Conservation (phyloP, 1,284 basidiomycete genomes). For the Austroboletus niveus region DNA sequence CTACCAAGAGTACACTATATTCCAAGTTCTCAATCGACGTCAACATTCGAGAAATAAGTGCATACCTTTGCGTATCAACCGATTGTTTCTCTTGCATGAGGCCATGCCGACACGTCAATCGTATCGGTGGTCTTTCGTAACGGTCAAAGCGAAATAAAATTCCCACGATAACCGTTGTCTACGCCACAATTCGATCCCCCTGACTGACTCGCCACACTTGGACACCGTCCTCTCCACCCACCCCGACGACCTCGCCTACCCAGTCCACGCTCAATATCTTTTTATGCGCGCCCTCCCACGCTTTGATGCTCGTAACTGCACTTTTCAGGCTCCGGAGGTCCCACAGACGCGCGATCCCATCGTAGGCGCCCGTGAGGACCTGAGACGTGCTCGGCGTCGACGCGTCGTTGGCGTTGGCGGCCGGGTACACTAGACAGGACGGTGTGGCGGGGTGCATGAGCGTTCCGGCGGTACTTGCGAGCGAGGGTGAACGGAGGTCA, state of each 20-base stretch:
- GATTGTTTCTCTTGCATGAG: no score
- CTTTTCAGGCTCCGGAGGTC: constrained; percentile 72
- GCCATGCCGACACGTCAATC: no score
- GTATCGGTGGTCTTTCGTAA: no score
- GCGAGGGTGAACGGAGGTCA: constrained; percentile 53
- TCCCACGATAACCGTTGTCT: background rate
- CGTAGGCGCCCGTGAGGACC: constrained; percentile 79
- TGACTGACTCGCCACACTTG: constrained; percentile 71
- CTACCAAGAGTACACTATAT: background rate
- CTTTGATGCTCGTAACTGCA: constrained; percentile 66
- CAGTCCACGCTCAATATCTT: constrained; percentile 80
- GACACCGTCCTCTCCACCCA: constrained; percentile 83
- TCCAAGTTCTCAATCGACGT: no score
- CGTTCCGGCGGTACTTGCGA: constrained; percentile 46
- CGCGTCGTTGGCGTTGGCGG: background rate
- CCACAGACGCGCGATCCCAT: constrained; percentile 83
- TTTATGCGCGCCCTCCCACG: constrained; percentile 47
- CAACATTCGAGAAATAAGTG: no score
- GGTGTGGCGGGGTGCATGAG: constrained; percentile 75
- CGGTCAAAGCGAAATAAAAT: no score
- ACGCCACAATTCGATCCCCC: constrained; percentile 11
- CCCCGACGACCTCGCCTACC: constrained; percentile 66
- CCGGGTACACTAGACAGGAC: constrained; percentile 60
- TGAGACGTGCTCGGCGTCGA: constrained; percentile 35
- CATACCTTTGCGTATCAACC: no score